These are phyloP conservation scores for Haplographium delicatum DNA, from an alignment of 495 filamentous ascomycete genomes.

Conservation along the genomic window DNA sequence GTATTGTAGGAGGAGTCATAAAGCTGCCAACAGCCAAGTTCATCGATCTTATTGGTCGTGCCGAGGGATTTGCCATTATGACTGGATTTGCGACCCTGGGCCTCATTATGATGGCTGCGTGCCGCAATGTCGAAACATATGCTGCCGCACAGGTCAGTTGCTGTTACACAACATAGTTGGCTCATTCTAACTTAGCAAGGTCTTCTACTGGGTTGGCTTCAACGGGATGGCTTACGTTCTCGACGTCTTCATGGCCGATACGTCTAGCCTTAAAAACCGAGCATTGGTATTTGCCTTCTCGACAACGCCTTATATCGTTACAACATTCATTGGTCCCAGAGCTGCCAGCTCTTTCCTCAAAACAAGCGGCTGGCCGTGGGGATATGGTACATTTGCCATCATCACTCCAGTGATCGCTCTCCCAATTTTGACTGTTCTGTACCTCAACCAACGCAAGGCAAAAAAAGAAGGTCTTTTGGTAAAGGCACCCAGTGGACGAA, in stretches of 20 bases:
- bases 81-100: constrained; percentile 25
- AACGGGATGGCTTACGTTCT: constrained; percentile 48
- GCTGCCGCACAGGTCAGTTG: constrained; percentile 31
- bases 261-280: constrained; percentile 51
- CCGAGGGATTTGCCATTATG: constrained; percentile 31
- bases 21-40: constrained; percentile 53
- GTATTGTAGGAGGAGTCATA: constrained; percentile 47
- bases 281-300: constrained; percentile 52
- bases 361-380: constrained; percentile 50
- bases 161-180: neutral
- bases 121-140: constrained; percentile 33
- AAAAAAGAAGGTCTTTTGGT: constrained; percentile 32
- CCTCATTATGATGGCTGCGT: constrained; percentile 39
- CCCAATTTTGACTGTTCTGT: constrained; percentile 36
- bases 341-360: constrained; percentile 36
- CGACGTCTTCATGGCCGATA: constrained; percentile 56
- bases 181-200: neutral
- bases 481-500: constrained; percentile 39
- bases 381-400: constrained; percentile 48
- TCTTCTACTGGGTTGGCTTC: constrained; percentile 31
- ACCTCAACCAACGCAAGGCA: constrained; percentile 45
- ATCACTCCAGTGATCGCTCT: constrained; percentile 43
- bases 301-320: constrained; percentile 54
- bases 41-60: constrained; percentile 49
- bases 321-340: constrained; percentile 41